These are phyloP conservation scores for Ganoderma boninense DNA, from an alignment of 1,284 basidiomycete species.

Conservation along the genomic window DNA sequence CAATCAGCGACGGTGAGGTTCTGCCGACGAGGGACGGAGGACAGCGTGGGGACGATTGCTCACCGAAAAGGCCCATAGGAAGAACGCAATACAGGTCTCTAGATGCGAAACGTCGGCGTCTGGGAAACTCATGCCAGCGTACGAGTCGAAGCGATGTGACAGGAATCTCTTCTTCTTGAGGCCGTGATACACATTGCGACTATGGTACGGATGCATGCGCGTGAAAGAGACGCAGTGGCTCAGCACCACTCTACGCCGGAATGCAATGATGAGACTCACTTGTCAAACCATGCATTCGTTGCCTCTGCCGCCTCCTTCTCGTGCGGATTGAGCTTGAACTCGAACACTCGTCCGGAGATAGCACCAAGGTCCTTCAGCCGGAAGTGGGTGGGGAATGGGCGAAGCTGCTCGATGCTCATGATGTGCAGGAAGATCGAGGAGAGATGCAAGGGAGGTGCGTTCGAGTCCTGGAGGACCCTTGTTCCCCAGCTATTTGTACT, in stretches of 20 bases:
- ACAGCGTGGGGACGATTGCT: slow-evolving; percentile 20
- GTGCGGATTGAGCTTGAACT: slow-evolving; percentile 34
- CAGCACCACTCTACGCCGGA: not conserved
- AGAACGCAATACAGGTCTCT: slow-evolving; percentile 53
- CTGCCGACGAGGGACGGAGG: not conserved
- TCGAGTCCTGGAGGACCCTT: slow-evolving; percentile 1
- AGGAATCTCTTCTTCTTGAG: slow-evolving; percentile 33
- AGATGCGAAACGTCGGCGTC: slow-evolving; percentile 54
- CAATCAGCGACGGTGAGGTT: not conserved
- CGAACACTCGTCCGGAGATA: slow-evolving; percentile 31
- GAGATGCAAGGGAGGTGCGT: not conserved
- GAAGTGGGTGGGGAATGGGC: slow-evolving; percentile 34
- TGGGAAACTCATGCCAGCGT: slow-evolving; percentile 52
- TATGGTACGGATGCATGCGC: not conserved
- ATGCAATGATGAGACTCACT: slow-evolving; percentile 17
- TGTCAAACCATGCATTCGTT: slow-evolving; percentile 32
- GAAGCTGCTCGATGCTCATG: slow-evolving; percentile 34
- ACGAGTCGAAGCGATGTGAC: slow-evolving; percentile 47
- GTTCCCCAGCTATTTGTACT: slow-evolving; percentile 24
- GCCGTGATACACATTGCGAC: slow-evolving; percentile 33
- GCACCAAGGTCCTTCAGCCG: slow-evolving; percentile 32
- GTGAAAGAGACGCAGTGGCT: not conserved
- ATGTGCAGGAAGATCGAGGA: not conserved
- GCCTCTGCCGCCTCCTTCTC: slow-evolving; percentile 25
- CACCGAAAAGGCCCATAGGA: slow-evolving; percentile 57